A percentile compares a stretch with the other conserved stretches of the same genome.
Conservation (phyloP, 1,284 basidiomycete species). For the Ustilago nuda region DNA sequence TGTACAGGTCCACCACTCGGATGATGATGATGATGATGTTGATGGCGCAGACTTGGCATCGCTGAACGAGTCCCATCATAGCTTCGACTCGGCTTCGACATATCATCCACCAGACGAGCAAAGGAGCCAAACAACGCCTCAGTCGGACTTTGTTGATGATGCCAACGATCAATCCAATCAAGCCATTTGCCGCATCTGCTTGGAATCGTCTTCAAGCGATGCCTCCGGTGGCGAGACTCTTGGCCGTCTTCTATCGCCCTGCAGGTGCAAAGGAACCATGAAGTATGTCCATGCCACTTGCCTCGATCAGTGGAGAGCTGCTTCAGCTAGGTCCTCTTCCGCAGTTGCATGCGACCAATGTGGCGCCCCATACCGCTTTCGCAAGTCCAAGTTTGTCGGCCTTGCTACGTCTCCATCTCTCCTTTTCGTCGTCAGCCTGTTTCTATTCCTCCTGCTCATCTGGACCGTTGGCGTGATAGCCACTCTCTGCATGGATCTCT, state of each 20-base stretch:
- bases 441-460: slow-evolving; percentile 48
- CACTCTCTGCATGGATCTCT: slow-evolving; percentile 40
- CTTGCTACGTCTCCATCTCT: slow-evolving; percentile 49
- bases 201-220: slow-evolving; percentile 32
- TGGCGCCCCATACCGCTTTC: slow-evolving; percentile 58
- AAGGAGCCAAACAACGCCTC: neutral
- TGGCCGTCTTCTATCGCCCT: slow-evolving; percentile 53
- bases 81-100: slow-evolving; percentile 7
- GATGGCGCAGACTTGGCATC: neutral
- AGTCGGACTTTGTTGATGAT: slow-evolving; percentile 15
- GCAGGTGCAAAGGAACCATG: slow-evolving; percentile 65
- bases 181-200: slow-evolving; percentile 48
- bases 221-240: slow-evolving; percentile 35
- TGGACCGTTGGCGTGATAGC: slow-evolving; percentile 46
- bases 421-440: slow-evolving; percentile 46
- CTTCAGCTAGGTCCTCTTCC: slow-evolving; percentile 48
- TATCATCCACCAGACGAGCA: slow-evolving; percentile 3
- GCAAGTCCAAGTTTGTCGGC: slow-evolving; percentile 52
- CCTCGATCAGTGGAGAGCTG: slow-evolving; percentile 57
- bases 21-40: neutral
- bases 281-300: slow-evolving; percentile 66
- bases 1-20: neutral
- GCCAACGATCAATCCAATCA: slow-evolving; percentile 21
- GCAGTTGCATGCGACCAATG: slow-evolving; percentile 62
- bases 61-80: slow-evolving; percentile 8